These are phyloP conservation scores for Pseudogymnoascus sp. DNA, from an alignment of 2,329 filamentous ascomycete genomes.

Conservation along the genomic window DNA sequence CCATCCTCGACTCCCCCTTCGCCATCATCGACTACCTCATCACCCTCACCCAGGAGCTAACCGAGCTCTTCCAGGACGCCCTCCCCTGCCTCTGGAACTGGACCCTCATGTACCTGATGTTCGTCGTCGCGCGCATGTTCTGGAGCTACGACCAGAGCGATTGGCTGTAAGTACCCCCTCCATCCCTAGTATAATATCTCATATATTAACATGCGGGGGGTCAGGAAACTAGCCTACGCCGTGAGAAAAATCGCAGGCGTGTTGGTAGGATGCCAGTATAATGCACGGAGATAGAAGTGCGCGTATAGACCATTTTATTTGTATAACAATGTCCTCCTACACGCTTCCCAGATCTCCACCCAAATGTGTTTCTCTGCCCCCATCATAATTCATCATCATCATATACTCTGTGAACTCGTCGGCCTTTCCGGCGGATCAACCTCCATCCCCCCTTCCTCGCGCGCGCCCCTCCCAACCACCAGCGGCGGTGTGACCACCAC, in stretches of 20 bases:
- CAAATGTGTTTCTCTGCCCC: neutral
- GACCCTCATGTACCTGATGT: neutral
- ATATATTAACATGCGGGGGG: neutral
- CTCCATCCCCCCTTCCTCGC: neutral
- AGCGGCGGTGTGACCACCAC: neutral
- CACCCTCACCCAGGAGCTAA: neutral
- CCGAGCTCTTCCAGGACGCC: neutral
- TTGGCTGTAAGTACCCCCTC: neutral
- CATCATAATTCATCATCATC: neutral
- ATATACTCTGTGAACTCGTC: neutral
- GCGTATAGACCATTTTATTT: neutral
- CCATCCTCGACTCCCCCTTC: neutral
- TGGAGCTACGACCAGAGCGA: neutral
- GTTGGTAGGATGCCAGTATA: neutral
- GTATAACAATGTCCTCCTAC: neutral
- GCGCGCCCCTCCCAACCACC: neutral
- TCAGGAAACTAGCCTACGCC: neutral
- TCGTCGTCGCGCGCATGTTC: neutral
- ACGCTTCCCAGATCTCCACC: neutral
- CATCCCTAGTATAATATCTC: neutral
- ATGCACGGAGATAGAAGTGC: neutral
- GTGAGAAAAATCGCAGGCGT: neutral
- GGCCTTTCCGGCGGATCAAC: neutral
- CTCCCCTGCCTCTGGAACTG: neutral
- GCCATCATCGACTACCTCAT: neutral